Base-by-base conservation (phyloP, 2,329 filamentous ascomycete genomes). In the Fusarium scirpi region DNA sequence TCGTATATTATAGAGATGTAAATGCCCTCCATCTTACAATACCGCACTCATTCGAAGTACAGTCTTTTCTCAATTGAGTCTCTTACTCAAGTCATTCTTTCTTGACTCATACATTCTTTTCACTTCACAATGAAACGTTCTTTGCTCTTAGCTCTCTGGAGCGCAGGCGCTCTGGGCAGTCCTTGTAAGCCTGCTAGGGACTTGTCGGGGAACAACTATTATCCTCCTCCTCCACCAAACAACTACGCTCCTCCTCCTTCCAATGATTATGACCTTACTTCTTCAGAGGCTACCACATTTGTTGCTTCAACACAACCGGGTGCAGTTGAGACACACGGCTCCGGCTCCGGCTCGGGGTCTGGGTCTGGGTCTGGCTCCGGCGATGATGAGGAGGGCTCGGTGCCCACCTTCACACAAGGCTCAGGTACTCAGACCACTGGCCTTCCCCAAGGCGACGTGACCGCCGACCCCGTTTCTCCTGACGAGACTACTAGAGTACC, bases 141-240 rank as follows among this genome's bases (percentile, higher is more conserved):
- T 48, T 46, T 64, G n/a, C 24, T 64, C 20, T 47, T 63, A 18
- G 47, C 53, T 22, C 46, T 65, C 16, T 65, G 53, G 62, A 52
- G 58, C 24, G 29, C 59, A 9, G 40, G 46, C 22, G 62, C 25
- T n/a, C 27, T 58, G 8, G 38, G 27, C 6, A 16, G 56, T 20
- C 56, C 56, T 8, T 54, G 34, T 6, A 54, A 54, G 1, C 56
- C 34, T 2, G 29, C 52, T 2, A 32, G 25, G 4, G 25, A 29
- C 5, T 4, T 38, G 0, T 38, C 34, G 0, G 34, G 34, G 0
- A 20, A 29, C 15, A 8, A 9, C 2, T 41, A 53, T 12, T 25
- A 27, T 6, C 18, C 22, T 16, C 32, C 49, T 2, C 24, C 34
- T 0, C 34, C 34, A 7, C 34, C 34, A 2, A 20, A 27, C 15